Conservation (phyloP, 805 yeast genomes). For the Monosporozyma servazzii region DNA sequence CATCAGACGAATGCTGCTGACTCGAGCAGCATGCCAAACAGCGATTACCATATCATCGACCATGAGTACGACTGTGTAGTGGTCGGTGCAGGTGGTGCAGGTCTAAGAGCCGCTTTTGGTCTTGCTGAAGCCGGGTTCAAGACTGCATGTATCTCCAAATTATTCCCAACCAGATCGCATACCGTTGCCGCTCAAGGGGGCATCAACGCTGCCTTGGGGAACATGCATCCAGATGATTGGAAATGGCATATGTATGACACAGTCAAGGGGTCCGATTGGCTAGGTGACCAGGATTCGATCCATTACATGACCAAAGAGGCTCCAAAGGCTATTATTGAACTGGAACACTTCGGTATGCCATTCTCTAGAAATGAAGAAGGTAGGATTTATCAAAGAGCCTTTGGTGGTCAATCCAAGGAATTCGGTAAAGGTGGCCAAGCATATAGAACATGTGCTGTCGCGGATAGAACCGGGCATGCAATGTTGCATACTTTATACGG, state of each 20-base stretch:
- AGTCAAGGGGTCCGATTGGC: slow-evolving; percentile 98
- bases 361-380: slow-evolving; percentile 96
- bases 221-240: slow-evolving; percentile 98
- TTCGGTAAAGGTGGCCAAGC: slow-evolving; percentile 99
- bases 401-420: slow-evolving; percentile 94
- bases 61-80: slow-evolving; percentile 98
- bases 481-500: slow-evolving; percentile 92
- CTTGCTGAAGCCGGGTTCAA: slow-evolving; percentile 94
- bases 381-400: slow-evolving; percentile 95
- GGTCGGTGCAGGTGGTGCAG: slow-evolving; percentile 99
- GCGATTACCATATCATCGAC: slow-evolving; percentile 81
- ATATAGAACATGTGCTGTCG: slow-evolving; percentile 98
- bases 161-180: slow-evolving; percentile 97
- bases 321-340: slow-evolving; percentile 87
- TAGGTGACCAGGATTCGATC: slow-evolving; percentile 98
- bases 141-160: slow-evolving; percentile 93
- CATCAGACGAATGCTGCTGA: not conserved
- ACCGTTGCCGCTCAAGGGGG: slow-evolving; percentile 99
- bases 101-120: slow-evolving; percentile 97
- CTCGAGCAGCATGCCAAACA: not conserved
- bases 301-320: slow-evolving; percentile 99
- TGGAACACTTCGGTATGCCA: slow-evolving; percentile 98
- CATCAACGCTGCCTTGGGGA: slow-evolving; percentile 96
- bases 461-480: slow-evolving; percentile 98
- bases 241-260: slow-evolving; percentile 99